A percentile compares a stretch with the other conserved stretches of the same genome.
Conservation (phyloP, 2,329 filamentous ascomycete genomes). For the Sporothrix euskadiensis region DNA sequence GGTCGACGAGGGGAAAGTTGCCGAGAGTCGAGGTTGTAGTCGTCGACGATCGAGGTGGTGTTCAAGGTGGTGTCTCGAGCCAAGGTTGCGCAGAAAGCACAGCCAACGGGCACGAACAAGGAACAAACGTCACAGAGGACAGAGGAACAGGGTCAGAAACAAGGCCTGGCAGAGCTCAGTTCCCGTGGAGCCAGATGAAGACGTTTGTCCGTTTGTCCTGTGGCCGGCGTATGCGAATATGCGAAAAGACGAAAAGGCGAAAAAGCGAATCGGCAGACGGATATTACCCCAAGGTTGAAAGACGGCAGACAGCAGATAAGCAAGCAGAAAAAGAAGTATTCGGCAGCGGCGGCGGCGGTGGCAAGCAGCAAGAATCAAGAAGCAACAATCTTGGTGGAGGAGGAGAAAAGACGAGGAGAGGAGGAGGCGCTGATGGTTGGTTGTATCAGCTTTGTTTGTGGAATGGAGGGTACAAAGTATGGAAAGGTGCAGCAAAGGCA, state of each 20-base stretch:
- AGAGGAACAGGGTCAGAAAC: not conserved
- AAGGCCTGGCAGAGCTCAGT: conserved; percentile 14
- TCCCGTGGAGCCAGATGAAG: not conserved
- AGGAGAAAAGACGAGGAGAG: not conserved
- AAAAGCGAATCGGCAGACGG: conserved; percentile 11
- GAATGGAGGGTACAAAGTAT: conserved; percentile 3
- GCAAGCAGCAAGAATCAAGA: conserved; percentile 20
- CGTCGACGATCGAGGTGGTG: not conserved
- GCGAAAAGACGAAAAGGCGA: not conserved
- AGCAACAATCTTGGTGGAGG: not conserved
- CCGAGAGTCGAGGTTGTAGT: not conserved
- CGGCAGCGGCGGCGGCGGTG: conserved; percentile 7
- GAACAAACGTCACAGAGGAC: conserved; percentile 1
- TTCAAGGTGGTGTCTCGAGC: not conserved
- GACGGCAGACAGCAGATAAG: conserved; percentile 6
- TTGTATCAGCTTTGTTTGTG: conserved; percentile 17
- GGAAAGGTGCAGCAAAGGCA: not conserved
- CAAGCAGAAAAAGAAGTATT: not conserved
- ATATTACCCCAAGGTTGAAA: not conserved
- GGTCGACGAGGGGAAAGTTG: not conserved
- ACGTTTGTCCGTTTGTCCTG: conserved; percentile 5
- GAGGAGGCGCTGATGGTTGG: conserved; percentile 6
- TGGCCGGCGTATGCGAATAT: not conserved
- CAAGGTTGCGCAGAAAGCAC: not conserved
- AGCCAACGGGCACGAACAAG: conserved; percentile 11